Percentiles rank a stretch among this genome's conserved stretches.
Evolutionary conservation across 768 basidiomycete species (phyloP).

Genomic region (Terana coerulea): DNA sequence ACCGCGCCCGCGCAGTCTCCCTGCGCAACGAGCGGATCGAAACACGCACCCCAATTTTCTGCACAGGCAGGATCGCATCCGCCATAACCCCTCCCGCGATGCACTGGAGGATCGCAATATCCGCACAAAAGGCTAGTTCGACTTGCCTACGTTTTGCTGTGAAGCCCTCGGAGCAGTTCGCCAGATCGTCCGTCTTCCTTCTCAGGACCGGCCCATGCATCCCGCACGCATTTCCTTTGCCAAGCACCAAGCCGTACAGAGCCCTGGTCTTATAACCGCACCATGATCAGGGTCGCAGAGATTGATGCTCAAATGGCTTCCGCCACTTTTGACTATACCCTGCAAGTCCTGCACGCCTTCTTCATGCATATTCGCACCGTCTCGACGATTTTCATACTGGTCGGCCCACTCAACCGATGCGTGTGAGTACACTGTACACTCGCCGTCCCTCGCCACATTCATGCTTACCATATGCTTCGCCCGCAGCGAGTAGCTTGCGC

Average conservation of each 20-base stretch:
- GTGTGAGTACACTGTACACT: too few relatives aligned
- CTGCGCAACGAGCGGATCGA: not conserved
- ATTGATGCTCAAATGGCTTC: not conserved
- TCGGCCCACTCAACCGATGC: too few relatives aligned
- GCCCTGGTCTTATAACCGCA: not conserved
- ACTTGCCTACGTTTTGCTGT: not conserved
- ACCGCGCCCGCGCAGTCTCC: too few relatives aligned
- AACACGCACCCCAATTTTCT: not conserved
- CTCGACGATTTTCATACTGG: too few relatives aligned
- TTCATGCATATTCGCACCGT: not conserved
- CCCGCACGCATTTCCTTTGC: not conserved
- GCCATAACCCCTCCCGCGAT: not conserved
- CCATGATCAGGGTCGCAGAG: not conserved
- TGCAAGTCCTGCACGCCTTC: not conserved
- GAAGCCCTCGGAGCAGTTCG: not conserved
- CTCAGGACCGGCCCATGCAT: not conserved
- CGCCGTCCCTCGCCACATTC: too few relatives aligned
- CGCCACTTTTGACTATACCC: not conserved
- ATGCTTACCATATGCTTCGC: too few relatives aligned
- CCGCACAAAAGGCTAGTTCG: constrained; percentile 3
- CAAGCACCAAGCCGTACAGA: not conserved
- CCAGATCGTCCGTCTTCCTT: not conserved
- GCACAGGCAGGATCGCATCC: not conserved
- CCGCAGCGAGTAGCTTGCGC: too few relatives aligned
- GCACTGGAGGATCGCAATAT: not conserved